Percentiles rank a stretch among this genome's conserved stretches.
phyloP scores from a whole-genome alignment of 2,329 filamentous ascomycete species.

The Fusarium xylarioides region DNA sequence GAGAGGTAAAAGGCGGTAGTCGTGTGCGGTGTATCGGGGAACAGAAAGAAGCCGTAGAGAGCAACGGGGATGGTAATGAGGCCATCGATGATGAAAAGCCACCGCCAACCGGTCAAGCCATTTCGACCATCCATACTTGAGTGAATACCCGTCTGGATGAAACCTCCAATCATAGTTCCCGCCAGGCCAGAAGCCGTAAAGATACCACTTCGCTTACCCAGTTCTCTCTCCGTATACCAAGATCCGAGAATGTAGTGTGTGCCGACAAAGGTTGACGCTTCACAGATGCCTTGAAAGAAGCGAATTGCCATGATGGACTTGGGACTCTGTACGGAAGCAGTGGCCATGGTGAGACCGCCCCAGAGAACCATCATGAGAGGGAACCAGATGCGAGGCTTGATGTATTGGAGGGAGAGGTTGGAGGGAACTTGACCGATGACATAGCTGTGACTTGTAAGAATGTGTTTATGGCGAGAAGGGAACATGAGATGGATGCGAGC shows the following conservation, averaged over 20 bases:
- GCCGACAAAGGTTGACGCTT: slow-evolving; percentile 53
- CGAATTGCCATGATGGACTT: slow-evolving; percentile 52
- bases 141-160: slow-evolving; percentile 71
- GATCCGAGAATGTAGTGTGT: slow-evolving; percentile 56
- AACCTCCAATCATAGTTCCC: slow-evolving; percentile 61
- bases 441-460: slow-evolving; percentile 41
- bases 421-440: slow-evolving; percentile 68
- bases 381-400: slow-evolving; percentile 71
- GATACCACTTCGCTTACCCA: slow-evolving; percentile 70
- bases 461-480: too few relatives aligned
- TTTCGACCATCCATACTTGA: slow-evolving; percentile 50
- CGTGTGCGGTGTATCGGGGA: slow-evolving; percentile 57
- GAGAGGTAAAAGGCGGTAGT: slow-evolving; percentile 55
- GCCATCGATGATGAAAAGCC: slow-evolving; percentile 77
- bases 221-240: slow-evolving; percentile 69
- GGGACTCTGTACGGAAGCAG: slow-evolving; percentile 51
- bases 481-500: neutral
- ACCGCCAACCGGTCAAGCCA: slow-evolving; percentile 72
- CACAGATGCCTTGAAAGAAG: slow-evolving; percentile 51
- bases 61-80: slow-evolving; percentile 53
- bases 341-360: slow-evolving; percentile 69
- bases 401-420: slow-evolving; percentile 69
- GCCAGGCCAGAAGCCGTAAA: slow-evolving; percentile 69
- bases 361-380: slow-evolving; percentile 71
- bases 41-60: slow-evolving; percentile 48